Conservation (phyloP, 106 monocot species). For the Dioscorea zingiberensis region DNA sequence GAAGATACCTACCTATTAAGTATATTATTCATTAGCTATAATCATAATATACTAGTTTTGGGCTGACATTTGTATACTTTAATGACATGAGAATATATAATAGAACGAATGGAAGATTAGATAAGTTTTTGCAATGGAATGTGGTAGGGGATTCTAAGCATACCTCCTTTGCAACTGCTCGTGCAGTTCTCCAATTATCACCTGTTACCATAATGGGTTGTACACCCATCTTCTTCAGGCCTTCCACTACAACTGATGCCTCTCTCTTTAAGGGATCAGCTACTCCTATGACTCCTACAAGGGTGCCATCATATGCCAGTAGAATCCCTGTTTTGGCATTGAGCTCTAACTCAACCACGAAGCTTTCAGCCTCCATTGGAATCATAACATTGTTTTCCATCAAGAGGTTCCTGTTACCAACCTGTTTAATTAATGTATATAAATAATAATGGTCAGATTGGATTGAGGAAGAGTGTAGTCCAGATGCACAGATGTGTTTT, state of each 20-base stretch:
- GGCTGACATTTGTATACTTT: no score
- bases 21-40: no score
- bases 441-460: not conserved
- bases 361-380: slow-evolving; percentile 68
- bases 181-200: slow-evolving; percentile 90
- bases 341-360: slow-evolving; percentile 58
- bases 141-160: not conserved
- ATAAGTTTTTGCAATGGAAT: no score
- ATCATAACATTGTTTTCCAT: slow-evolving; percentile 52
- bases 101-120: no score
- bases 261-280: slow-evolving; percentile 92
- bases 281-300: slow-evolving; percentile 64
- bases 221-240: slow-evolving; percentile 78
- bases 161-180: slow-evolving; percentile 86
- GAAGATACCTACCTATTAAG: no score
- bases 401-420: slow-evolving; percentile 79
- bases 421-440: slow-evolving; percentile 25
- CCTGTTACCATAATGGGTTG: slow-evolving; percentile 88
- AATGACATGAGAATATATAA: no score
- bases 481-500: not conserved
- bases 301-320: slow-evolving; percentile 60
- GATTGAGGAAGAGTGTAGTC: not conserved
- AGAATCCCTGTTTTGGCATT: slow-evolving; percentile 79
- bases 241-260: slow-evolving; percentile 86
- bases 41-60: no score